Evolutionary conservation across 306 rosid species (phyloP).

Genomic region (Medicago ruthenica): DNA sequence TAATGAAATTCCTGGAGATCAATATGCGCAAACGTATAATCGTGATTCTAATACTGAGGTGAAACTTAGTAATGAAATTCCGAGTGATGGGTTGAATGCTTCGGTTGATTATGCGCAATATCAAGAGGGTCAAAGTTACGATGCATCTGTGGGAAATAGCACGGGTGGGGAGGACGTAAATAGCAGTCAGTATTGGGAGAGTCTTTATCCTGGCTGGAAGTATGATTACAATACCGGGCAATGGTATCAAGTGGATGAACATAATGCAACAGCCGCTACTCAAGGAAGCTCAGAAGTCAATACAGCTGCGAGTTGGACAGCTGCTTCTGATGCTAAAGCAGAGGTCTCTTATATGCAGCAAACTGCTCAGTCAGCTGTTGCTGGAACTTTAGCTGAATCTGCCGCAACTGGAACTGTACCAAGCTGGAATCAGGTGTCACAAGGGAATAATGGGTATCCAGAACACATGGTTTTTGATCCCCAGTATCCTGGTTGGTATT

Average conservation of each 20-base stretch:
- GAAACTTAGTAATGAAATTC: slow-evolving; percentile 45
- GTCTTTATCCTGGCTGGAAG: slow-evolving; percentile 92
- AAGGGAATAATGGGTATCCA: slow-evolving; percentile 66
- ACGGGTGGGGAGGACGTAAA: slow-evolving; percentile 57
- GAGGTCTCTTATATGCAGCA: slow-evolving; percentile 70
- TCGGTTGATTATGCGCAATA: slow-evolving; percentile 48
- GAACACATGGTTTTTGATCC: slow-evolving; percentile 82
- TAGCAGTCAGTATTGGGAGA: slow-evolving; percentile 72
- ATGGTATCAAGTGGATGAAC: slow-evolving; percentile 72
- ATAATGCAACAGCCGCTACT: slow-evolving; percentile 39
- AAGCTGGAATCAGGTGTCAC: slow-evolving; percentile 60
- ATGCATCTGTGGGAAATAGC: slow-evolving; percentile 45
- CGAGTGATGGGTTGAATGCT: slow-evolving; percentile 45
- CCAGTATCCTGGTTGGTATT: slow-evolving; percentile 86
- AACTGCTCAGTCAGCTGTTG: slow-evolving; percentile 53
- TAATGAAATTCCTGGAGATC: slow-evolving; percentile 45
- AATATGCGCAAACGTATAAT: neutral
- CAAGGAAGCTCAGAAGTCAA: slow-evolving; percentile 48
- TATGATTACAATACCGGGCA: slow-evolving; percentile 66
- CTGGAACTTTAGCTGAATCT: slow-evolving; percentile 58
- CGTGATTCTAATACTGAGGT: slow-evolving; percentile 44
- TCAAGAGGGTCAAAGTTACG: slow-evolving; percentile 56
- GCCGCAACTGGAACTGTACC: slow-evolving; percentile 50
- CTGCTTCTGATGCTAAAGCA: slow-evolving; percentile 47
- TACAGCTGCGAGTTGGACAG: slow-evolving; percentile 46